Evolutionary conservation across 306 rosid species (phyloP).

Genomic region (Cicer yamashitae): DNA sequence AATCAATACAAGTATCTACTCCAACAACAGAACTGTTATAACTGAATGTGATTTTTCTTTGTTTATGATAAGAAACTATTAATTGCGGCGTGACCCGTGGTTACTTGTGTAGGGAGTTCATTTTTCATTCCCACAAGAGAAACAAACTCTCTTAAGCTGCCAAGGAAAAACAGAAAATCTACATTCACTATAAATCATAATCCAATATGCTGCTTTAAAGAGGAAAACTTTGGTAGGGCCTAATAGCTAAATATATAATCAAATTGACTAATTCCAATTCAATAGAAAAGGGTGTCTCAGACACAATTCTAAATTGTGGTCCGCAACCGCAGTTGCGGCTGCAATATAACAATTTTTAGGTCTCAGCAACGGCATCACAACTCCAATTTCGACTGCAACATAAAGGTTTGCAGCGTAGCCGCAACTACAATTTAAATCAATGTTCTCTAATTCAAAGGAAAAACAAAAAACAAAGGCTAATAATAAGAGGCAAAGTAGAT

Average conservation of each 20-base stretch:
- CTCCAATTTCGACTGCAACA: no score
- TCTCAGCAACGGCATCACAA: no score
- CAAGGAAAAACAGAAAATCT: constrained; percentile 10
- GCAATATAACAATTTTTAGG: no score
- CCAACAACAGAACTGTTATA: constrained; percentile 30
- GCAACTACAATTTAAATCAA: no score
- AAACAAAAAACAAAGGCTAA: neutral
- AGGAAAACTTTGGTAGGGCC: constrained; percentile 22
- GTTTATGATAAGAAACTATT: constrained; percentile 33
- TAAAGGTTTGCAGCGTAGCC: no score
- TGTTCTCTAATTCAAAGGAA: constrained; percentile 5
- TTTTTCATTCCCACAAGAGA: constrained; percentile 6
- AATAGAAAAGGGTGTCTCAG: neutral
- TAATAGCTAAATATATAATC: constrained; percentile 1
- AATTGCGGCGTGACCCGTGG: neutral
- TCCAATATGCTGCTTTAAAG: constrained; percentile 29
- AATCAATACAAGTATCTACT: constrained; percentile 9
- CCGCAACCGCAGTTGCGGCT: no score
- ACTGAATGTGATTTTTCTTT: constrained; percentile 12
- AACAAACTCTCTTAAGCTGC: neutral
- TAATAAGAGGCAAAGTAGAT: neutral
- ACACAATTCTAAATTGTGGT: no score
- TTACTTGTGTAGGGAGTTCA: constrained; percentile 8
- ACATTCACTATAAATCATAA: constrained; percentile 11
- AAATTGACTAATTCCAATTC: constrained; percentile 35